Conservation (phyloP, 2,329 filamentous ascomycete genomes). For the Cladobotryum mycophilum region DNA sequence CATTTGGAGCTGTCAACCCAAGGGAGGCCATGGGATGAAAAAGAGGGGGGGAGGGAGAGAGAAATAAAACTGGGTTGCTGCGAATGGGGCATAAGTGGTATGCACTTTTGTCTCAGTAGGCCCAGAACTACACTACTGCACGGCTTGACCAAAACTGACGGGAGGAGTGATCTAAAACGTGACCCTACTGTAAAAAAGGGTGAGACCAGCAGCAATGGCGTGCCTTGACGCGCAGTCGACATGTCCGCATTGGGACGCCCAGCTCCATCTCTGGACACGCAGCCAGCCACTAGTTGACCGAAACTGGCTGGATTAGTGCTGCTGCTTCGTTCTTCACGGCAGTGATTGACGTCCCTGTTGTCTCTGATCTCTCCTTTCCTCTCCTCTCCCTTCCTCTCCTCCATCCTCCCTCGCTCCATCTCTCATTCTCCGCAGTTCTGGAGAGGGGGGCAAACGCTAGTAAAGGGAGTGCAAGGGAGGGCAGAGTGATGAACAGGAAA, state of each 20-base stretch:
- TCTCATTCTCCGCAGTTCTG: too few species aligned
- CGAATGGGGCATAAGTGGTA: background rate
- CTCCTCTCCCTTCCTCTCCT: too few species aligned
- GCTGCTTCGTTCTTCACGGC: background rate
- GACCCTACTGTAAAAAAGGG: background rate
- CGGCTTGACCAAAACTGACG: background rate
- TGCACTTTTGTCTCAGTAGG: slow-evolving; percentile 2
- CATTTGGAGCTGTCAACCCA: slow-evolving; percentile 11
- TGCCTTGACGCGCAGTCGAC: background rate
- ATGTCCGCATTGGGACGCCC: background rate
- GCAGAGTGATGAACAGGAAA: too few species aligned
- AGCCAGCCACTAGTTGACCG: background rate
- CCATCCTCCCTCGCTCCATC: too few species aligned
- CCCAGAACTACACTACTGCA: background rate
- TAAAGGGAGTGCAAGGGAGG: too few species aligned
- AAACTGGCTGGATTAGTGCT: background rate
- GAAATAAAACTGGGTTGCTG: background rate
- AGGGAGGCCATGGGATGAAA: background rate
- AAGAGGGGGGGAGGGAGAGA: too few species aligned
- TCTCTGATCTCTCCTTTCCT: background rate
- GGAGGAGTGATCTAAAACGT: too few species aligned
- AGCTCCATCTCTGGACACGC: background rate
- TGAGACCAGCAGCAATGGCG: background rate
- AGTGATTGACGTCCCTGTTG: background rate
- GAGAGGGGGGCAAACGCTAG: too few species aligned